phyloP scores from a whole-genome alignment of 129 eudicot species.

The Flaveria ramosissima region DNA sequence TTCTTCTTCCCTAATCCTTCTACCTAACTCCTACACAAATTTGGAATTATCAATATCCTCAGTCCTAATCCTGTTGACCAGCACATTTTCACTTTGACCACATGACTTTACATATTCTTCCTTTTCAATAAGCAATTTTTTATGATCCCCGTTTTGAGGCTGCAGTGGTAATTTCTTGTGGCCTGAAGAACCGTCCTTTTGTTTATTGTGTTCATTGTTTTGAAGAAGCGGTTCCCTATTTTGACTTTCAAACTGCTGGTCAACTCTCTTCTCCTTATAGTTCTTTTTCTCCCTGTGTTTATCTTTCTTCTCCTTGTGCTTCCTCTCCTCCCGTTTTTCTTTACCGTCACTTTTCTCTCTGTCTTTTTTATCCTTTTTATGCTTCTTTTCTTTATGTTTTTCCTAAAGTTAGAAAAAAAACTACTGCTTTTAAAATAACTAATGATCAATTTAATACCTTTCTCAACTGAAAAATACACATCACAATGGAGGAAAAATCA shows the following conservation, averaged over 20 bases:
- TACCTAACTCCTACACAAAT: background rate
- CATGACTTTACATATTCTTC: background rate
- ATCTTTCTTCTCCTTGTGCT: conserved; percentile 63
- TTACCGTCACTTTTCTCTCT: conserved; percentile 62
- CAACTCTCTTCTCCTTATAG: conserved; percentile 48
- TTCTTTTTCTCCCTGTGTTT: conserved; percentile 54
- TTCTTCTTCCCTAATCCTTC: conserved; percentile 5
- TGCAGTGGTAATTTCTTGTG: conserved; percentile 24
- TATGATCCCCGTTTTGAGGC: conserved; percentile 39
- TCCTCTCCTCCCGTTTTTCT: conserved; percentile 54
- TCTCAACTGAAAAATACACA: background rate
- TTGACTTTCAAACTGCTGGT: conserved; percentile 13
- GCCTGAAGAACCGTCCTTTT: conserved; percentile 15
- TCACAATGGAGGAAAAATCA: background rate
- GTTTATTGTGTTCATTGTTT: conserved; percentile 35
- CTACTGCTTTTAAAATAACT: background rate
- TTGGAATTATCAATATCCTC: conserved; percentile 1
- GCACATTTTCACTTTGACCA: background rate
- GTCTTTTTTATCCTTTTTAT: conserved; percentile 64
- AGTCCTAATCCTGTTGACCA: conserved; percentile 25
- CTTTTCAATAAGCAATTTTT: background rate
- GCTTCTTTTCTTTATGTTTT: conserved; percentile 43
- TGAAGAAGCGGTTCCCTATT: background rate
- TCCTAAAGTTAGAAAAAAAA: conserved; percentile 39
- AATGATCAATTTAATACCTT: background rate